phyloP scores from a whole-genome alignment of 352 stramenopile genomes.

The Pythium dissotocum region DNA sequence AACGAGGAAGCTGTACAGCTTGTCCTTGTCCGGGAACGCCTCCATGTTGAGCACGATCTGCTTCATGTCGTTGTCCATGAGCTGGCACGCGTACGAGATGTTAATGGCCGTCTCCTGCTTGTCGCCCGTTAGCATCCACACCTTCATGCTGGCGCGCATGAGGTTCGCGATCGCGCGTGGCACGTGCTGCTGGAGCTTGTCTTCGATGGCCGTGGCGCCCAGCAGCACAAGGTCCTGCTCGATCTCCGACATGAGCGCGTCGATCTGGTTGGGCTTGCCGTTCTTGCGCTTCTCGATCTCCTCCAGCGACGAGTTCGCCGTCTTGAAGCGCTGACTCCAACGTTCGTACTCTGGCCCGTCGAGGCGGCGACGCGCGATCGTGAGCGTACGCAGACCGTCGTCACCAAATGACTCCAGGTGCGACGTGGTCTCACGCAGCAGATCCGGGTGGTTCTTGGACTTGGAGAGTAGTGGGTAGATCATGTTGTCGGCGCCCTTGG shows the following conservation, averaged over 20 bases:
- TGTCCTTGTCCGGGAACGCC: slow-evolving; percentile 53
- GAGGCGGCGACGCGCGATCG: slow-evolving; percentile 66
- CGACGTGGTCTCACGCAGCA: slow-evolving; percentile 56
- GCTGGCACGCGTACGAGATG: slow-evolving; percentile 89
- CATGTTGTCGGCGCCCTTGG: slow-evolving; percentile 93
- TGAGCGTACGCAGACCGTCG: slow-evolving; percentile 84
- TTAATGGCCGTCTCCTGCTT: slow-evolving; percentile 95
- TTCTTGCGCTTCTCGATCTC: slow-evolving; percentile 85
- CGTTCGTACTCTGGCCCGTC: slow-evolving; percentile 53
- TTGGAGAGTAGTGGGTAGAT: slow-evolving; percentile 84
- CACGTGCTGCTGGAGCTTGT: slow-evolving; percentile 92
- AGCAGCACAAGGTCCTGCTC: slow-evolving; percentile 82
- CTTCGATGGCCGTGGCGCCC: slow-evolving; percentile 92
- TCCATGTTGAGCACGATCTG: slow-evolving; percentile 71
- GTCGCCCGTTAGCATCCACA: slow-evolving; percentile 95
- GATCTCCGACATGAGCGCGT: slow-evolving; percentile 73
- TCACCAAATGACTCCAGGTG: slow-evolving; percentile 83
- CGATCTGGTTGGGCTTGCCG: slow-evolving; percentile 61
- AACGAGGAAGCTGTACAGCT: slow-evolving; percentile 37
- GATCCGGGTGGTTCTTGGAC: slow-evolving; percentile 50
- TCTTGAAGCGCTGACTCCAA: slow-evolving; percentile 69
- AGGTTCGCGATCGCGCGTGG: slow-evolving; percentile 86
- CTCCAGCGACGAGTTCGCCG: slow-evolving; percentile 64
- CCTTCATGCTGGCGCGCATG: slow-evolving; percentile 84
- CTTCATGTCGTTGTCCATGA: slow-evolving; percentile 89